Evolutionary conservation across 768 basidiomycete genomes (phyloP), one percentile per base, ranked within the genome.

Genomic region (Amanita inopinata): DNA sequence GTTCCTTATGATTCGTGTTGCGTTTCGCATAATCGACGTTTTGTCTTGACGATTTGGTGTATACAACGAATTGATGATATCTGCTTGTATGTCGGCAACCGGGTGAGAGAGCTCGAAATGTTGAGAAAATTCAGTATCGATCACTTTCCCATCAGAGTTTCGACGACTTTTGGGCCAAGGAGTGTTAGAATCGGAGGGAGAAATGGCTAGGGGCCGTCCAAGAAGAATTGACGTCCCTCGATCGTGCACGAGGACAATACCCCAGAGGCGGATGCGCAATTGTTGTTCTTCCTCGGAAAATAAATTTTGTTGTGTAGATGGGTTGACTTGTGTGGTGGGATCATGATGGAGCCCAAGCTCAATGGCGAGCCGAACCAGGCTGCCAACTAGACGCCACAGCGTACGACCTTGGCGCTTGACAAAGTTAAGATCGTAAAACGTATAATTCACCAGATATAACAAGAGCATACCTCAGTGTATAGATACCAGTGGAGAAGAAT

Each of bases 301-400:
- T 2, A 70, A 54, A 24, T 55, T 57, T 31, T 60, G 61, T 34
- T 63, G 61, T 14, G 63, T 61, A 4, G 58, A 53, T 9, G 64
- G 56, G 42, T 67, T 64, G 40, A 69, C 60, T 56, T 87, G 80
- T 1, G 69, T 69, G 3, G 71, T 81, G 4, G 88, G 88, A 56
- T 91, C 86, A 52, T 91, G 88, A 50, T 91, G 89, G 33, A 91
- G 66, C 18, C 88, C 88, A 2, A 91, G 70, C 60, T 91, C 88
- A 49, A 89, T 78, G 11, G 83, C 73, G 8, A 91, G 69, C 3
- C 87, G 79, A 19, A 90, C 85, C 28, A 91, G 72, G 47, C 80
- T 84, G 20, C 88, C 88, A 40, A 87, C 86, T 11, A 91, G 75
- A 40, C 88, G 83, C 88, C 88, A 91, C 2, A 91, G 65, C 1